Evolutionary conservation across 108 stramenopile genomes (phyloP).

Genomic region (Cyclotella kingstonii): DNA sequence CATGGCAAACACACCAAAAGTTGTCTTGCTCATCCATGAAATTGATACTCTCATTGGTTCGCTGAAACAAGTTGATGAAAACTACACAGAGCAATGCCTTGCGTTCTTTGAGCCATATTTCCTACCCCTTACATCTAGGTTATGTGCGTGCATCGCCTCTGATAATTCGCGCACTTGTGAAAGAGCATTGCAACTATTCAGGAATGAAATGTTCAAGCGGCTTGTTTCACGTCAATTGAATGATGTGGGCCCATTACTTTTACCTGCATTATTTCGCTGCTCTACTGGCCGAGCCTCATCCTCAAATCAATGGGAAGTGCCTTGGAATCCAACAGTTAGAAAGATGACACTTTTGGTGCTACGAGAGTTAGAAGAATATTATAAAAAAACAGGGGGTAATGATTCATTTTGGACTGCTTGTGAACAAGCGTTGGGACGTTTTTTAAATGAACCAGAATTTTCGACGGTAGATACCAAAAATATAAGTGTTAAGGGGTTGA

Average conservation of each 20-base stretch:
- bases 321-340: slow-evolving; percentile 87
- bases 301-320: slow-evolving; percentile 33
- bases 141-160: slow-evolving; percentile 69
- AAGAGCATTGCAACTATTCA: slow-evolving; percentile 66
- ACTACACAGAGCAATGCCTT: slow-evolving; percentile 2
- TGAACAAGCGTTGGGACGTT: slow-evolving; percentile 23
- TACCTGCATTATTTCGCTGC: slow-evolving; percentile 62
- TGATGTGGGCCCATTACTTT: slow-evolving; percentile 39
- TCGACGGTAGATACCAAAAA: background rate
- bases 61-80: slow-evolving; percentile 24
- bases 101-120: slow-evolving; percentile 34
- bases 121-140: slow-evolving; percentile 26
- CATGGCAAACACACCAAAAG: slow-evolving; percentile 71
- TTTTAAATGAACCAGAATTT: background rate
- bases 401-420: slow-evolving; percentile 27
- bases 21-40: slow-evolving; percentile 78
- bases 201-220: slow-evolving; percentile 51
- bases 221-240: slow-evolving; percentile 40
- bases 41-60: slow-evolving; percentile 69
- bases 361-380: slow-evolving; percentile 34
- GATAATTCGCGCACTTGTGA: slow-evolving; percentile 81
- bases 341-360: slow-evolving; percentile 78
- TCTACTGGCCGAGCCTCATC: slow-evolving; percentile 11
- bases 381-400: slow-evolving; percentile 11
- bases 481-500: background rate